A percentile compares a stretch with the other conserved stretches of the same genome.
Evolutionary conservation across 2,329 filamentous ascomycete species (phyloP).

Genomic region (Mariannaea elegans): DNA sequence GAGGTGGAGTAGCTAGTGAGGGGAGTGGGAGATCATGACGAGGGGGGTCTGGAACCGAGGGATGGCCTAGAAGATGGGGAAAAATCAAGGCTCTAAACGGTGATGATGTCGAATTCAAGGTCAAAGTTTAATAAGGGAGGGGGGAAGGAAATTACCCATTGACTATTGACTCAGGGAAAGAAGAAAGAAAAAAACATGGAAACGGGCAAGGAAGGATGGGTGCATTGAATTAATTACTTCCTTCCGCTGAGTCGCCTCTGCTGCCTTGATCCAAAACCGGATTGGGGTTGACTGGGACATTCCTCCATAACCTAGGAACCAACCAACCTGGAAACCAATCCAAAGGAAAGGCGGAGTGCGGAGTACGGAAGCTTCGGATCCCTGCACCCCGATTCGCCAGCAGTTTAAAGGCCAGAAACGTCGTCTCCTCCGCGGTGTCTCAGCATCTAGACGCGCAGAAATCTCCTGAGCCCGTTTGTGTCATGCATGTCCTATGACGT

Average conservation of each 20-base stretch:
- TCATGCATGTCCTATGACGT: background rate
- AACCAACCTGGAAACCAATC: background rate
- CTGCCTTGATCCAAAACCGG: background rate
- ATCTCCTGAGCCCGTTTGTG: background rate
- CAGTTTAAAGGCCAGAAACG: background rate
- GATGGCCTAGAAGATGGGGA: background rate
- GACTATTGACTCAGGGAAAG: too few relatives aligned
- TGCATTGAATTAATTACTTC: background rate
- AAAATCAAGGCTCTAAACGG: background rate
- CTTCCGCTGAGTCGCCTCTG: too few relatives aligned
- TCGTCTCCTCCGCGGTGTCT: background rate
- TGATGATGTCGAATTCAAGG: background rate
- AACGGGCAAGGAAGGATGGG: background rate
- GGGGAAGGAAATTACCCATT: too few relatives aligned
- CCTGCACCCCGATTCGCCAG: background rate
- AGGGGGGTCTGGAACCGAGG: background rate
- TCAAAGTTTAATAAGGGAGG: background rate
- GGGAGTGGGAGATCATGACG: background rate
- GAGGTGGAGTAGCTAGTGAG: conserved; percentile 1
- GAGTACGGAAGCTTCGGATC: background rate
- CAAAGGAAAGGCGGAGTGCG: background rate
- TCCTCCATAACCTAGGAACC: background rate
- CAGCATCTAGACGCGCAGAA: background rate
- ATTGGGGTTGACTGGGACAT: background rate
- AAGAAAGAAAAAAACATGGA: background rate